A percentile compares a stretch with the other conserved stretches of the same genome.
Conservation (phyloP, 2,329 filamentous ascomycete genomes). For the Fusarium brevicatenulatum region DNA sequence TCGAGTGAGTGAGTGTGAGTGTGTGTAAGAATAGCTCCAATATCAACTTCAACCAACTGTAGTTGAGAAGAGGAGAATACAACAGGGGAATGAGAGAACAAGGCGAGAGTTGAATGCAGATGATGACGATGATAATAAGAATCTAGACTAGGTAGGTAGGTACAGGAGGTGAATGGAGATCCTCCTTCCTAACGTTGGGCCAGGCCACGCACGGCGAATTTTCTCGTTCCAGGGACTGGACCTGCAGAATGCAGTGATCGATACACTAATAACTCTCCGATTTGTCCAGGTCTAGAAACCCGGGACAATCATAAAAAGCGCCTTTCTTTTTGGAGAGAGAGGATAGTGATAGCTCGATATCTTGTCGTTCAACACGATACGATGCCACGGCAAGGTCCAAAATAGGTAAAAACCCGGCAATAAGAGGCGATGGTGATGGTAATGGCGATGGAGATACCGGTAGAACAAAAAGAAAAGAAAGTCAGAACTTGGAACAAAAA, state of each 20-base stretch:
- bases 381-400: slow-evolving; percentile 2
- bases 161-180: background rate
- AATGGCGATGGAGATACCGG: background rate
- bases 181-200: background rate
- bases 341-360: background rate
- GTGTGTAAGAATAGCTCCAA: background rate
- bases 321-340: background rate
- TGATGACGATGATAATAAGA: slow-evolving; percentile 15
- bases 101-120: background rate
- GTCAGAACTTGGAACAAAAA: background rate
- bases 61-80: background rate
- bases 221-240: slow-evolving; percentile 17
- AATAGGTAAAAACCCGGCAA: background rate
- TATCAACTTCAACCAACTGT: background rate
- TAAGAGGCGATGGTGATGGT: background rate
- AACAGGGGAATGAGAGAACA: background rate
- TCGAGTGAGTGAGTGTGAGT: background rate
- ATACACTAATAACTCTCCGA: slow-evolving; percentile 15
- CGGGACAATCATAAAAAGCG: background rate
- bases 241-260: slow-evolving; percentile 26
- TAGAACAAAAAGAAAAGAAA: background rate
- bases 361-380: background rate
- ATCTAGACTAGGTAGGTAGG: slow-evolving; percentile 2
- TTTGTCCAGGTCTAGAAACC: slow-evolving; percentile 11
- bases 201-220: slow-evolving; percentile 7